Conservation (phyloP, 768 basidiomycete species). For the Pleurotus platypus region DNA sequence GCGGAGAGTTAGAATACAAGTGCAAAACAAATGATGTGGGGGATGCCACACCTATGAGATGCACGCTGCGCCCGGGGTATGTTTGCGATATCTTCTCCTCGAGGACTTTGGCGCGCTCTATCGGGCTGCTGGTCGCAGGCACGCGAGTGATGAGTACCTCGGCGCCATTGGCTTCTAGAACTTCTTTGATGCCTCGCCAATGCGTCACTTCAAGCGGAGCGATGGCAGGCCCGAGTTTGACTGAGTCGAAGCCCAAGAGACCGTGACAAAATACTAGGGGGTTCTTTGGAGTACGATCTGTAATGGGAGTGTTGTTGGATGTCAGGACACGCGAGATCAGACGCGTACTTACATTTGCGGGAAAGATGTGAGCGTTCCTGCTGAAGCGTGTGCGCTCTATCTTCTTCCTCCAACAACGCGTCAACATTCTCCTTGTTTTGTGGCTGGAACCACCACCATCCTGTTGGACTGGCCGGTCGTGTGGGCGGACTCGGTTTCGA, state of each 20-base stretch:
- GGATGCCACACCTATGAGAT: conserved; percentile 70
- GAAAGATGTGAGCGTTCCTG: conserved; percentile 41
- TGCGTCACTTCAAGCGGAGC: conserved; percentile 85
- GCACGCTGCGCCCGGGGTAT: conserved; percentile 82
- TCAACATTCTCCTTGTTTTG: conserved; percentile 45
- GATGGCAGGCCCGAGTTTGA: conserved; percentile 74
- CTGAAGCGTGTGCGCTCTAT: conserved; percentile 44
- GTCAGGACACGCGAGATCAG: conserved; percentile 7
- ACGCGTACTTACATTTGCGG: conserved; percentile 55
- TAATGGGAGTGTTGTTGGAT: not conserved
- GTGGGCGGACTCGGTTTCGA: conserved; percentile 12
- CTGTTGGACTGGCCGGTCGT: conserved; percentile 16
- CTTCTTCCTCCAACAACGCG: conserved; percentile 46
- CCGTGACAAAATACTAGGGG: conserved; percentile 97
- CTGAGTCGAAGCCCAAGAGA: conserved; percentile 83
- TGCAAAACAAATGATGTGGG: not conserved
- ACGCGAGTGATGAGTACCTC: conserved; percentile 94
- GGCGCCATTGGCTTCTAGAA: conserved; percentile 80
- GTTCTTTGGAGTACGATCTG: conserved; percentile 76
- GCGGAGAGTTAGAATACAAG: conserved; percentile 8
- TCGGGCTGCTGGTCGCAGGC: conserved; percentile 85
- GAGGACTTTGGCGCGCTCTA: conserved; percentile 89
- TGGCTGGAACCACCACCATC: conserved; percentile 51
- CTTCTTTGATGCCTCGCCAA: conserved; percentile 96
- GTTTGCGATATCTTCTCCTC: conserved; percentile 73